phyloP scores from a whole-genome alignment of 2,329 filamentous ascomycete genomes.

The Neonectria sp. region DNA sequence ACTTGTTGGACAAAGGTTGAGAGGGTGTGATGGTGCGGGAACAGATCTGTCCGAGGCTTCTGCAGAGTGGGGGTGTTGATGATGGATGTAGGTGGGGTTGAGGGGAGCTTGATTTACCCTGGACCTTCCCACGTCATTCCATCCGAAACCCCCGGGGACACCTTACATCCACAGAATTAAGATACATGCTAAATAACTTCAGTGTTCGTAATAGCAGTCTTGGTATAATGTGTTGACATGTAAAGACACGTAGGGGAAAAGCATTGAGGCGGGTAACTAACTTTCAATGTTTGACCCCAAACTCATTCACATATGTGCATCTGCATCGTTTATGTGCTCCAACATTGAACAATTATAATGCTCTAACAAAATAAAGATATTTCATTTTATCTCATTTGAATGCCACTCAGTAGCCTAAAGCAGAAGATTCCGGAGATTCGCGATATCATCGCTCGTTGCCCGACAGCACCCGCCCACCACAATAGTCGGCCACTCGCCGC shows the following conservation, averaged over 20 bases:
- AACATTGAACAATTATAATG: no score
- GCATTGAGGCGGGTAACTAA: no score
- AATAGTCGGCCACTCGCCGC: slow-evolving; percentile 61
- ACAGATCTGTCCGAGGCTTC: slow-evolving; percentile 2
- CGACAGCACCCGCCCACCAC: slow-evolving; percentile 70
- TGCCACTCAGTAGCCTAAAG: not conserved
- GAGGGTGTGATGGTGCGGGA: slow-evolving; percentile 12
- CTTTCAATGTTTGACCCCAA: no score
- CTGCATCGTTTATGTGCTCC: no score
- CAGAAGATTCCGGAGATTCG: slow-evolving; percentile 47
- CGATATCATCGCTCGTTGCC: slow-evolving; percentile 56
- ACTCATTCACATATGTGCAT: no score
- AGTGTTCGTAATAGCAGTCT: no score
- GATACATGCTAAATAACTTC: not conserved
- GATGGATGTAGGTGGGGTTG: slow-evolving; percentile 33
- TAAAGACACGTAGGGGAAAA: no score
- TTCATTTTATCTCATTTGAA: slow-evolving; percentile 12
- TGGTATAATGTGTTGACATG: not conserved
- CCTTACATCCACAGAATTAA: not conserved
- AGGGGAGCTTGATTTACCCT: slow-evolving; percentile 39
- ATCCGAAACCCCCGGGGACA: not conserved
- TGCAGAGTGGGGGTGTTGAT: slow-evolving; percentile 14
- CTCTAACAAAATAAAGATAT: not conserved
- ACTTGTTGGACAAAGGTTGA: slow-evolving; percentile 13
- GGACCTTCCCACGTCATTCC: slow-evolving; percentile 38